Conservation (phyloP, 2,329 filamentous ascomycete species). For the Penicillium sp. region DNA sequence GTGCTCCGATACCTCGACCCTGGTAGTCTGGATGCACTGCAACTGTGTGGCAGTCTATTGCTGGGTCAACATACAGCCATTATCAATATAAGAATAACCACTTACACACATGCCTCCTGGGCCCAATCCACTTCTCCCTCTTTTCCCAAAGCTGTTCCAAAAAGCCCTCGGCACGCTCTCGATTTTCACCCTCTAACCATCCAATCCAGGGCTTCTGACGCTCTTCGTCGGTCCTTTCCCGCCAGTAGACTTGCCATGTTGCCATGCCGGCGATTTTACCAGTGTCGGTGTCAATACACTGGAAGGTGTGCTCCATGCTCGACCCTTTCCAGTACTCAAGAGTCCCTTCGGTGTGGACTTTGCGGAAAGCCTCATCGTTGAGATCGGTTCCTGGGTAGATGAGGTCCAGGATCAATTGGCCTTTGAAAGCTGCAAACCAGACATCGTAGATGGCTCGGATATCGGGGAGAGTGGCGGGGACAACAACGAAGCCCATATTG, state of each 20-base stretch:
- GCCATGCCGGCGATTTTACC: conserved; percentile 50
- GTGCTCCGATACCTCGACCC: conserved; percentile 43
- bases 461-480: conserved; percentile 32
- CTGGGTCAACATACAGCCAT: background rate
- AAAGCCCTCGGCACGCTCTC: conserved; percentile 39
- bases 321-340: conserved; percentile 39
- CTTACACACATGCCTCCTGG: conserved; percentile 42
- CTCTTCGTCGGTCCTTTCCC: conserved; percentile 41
- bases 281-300: conserved; percentile 44
- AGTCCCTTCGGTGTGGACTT: conserved; percentile 45
- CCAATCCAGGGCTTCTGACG: conserved; percentile 46
- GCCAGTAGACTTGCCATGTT: conserved; percentile 46
- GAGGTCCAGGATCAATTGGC: conserved; percentile 43
- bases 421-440: conserved; percentile 23
- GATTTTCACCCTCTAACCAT: conserved; percentile 48
- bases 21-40: conserved; percentile 46
- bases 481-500: conserved; percentile 42
- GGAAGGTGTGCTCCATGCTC: conserved; percentile 47
- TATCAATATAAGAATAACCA: conserved; percentile 2
- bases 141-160: conserved; percentile 44
- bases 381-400: conserved; percentile 40
- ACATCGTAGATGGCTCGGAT: conserved; percentile 22
- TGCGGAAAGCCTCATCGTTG: conserved; percentile 41
- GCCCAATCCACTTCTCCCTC: conserved; percentile 16
- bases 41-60: conserved; percentile 39